These are phyloP conservation scores for Kwoniella sp. DNA, from an alignment of 768 basidiomycete genomes.

Conservation along the genomic window DNA sequence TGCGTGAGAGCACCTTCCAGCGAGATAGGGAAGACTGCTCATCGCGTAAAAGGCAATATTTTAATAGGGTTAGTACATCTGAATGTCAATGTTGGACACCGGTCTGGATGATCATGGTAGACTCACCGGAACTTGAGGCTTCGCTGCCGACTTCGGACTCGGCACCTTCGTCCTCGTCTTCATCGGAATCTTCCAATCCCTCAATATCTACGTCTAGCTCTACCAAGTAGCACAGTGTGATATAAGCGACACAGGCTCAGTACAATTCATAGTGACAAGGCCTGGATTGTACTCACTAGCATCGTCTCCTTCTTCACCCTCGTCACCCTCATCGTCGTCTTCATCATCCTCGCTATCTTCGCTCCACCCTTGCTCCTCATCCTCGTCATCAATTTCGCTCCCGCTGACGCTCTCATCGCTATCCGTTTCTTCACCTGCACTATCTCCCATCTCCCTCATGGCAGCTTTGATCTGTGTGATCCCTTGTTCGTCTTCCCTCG, in stretches of 20 bases:
- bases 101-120: not conserved
- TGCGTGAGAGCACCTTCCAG: constrained; percentile 28
- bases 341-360: constrained; percentile 25
- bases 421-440: constrained; percentile 7
- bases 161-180: constrained; percentile 16
- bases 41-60: not conserved
- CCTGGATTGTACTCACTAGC: constrained; percentile 13
- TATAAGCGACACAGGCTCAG: too few relatives aligned
- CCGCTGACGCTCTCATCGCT: constrained; percentile 20
- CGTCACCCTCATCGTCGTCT: constrained; percentile 3
- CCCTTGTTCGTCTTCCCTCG: constrained; percentile 40
- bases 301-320: constrained; percentile 17
- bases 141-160: not conserved
- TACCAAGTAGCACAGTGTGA: not conserved
- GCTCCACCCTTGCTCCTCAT: constrained; percentile 14
- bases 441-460: constrained; percentile 26
- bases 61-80: too few relatives aligned
- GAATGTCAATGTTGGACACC: not conserved
- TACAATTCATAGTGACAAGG: not conserved
- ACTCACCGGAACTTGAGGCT: constrained; percentile 14
- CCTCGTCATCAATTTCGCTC: constrained; percentile 20
- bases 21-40: constrained; percentile 33
- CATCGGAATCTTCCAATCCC: constrained; percentile 15
- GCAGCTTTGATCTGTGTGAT: constrained; percentile 31
- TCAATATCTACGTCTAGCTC: constrained; percentile 19